Base-by-base conservation (phyloP, 345 rosid species). In the Litchi chinensis region DNA sequence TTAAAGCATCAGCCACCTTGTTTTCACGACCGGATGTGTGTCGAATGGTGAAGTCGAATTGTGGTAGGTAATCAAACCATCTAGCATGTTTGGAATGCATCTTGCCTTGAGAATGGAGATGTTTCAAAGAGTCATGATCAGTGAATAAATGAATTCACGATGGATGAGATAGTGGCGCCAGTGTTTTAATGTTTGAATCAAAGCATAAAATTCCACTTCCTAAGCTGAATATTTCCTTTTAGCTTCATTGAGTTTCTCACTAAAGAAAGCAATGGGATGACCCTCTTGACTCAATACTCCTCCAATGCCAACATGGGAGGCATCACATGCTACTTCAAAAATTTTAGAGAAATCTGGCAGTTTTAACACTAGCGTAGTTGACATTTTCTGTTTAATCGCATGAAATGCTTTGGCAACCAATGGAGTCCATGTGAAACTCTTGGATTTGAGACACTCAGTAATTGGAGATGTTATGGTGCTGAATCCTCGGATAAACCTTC, bases 201-300 rank as follows among this genome's bases (percentile, higher is more conserved):
- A 13, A 18, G 63, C 78, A 75, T 75, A 75, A 41, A 75, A 75
- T n/a, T 62, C 70, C 4, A 63, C 15, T 8, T 75, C 78, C 43
- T 75, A 75, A 0, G 68, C 4, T 4, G 5, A 28, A 9, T 60
- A 37, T 2, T 37, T 62, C 3, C 26, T 43, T 39, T 19, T 24
- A 4, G 5, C 4, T 8, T 46, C 72, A 16, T 40, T 63, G 13
- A 74, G 68, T 21, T 74, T 74, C 50, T 74, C 77, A 46, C 28
- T 57, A 41, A 15, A 74, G 26, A 57, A 74, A 13, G 50, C 66
- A 11, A 74, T 41, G 5, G 50, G 68, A 5, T 44, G n/a, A 15
- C 72, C 50, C 4, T 71, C 28, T 32, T 8, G 60, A 52, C 57
- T 44, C 21, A 48, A 48, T 1, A 46, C 74, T 71, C 10, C 72